These are phyloP conservation scores for Esteya vermicola DNA, from an alignment of 2,329 filamentous ascomycete genomes.

Conservation along the genomic window DNA sequence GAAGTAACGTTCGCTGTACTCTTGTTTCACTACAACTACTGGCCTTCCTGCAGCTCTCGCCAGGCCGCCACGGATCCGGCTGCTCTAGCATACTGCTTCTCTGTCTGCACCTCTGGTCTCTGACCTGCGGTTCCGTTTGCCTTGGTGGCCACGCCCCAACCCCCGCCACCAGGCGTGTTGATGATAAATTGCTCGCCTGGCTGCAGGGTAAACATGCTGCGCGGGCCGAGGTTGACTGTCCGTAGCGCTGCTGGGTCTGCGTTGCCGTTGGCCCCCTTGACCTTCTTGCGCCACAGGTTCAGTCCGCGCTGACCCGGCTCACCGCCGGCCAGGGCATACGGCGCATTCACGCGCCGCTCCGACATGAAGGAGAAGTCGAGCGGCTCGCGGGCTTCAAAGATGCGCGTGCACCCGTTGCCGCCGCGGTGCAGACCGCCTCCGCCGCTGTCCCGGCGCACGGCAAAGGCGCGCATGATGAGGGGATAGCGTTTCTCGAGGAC, in stretches of 20 bases:
- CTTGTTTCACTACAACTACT: too few relatives aligned
- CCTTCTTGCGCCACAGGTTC: background rate
- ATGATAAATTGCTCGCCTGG: background rate
- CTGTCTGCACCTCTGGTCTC: too few relatives aligned
- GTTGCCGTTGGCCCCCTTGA: too few relatives aligned
- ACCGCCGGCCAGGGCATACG: conserved; percentile 20
- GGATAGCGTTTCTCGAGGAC: conserved; percentile 19
- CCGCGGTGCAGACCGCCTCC: conserved; percentile 16
- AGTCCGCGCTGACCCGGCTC: conserved; percentile 8
- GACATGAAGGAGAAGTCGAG: conserved; percentile 21
- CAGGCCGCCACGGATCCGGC: too few relatives aligned
- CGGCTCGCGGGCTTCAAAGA: conserved; percentile 18
- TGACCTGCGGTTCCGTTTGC: too few relatives aligned
- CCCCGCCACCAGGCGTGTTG: background rate
- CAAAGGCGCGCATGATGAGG: conserved; percentile 16
- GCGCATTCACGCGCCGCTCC: conserved; percentile 18
- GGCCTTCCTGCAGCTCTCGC: too few relatives aligned
- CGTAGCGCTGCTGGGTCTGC: background rate
- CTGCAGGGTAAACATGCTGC: background rate
- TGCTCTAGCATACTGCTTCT: too few relatives aligned
- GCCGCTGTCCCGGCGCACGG: conserved; percentile 15
- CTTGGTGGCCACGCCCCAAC: too few relatives aligned
- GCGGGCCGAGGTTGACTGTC: background rate
- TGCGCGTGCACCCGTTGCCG: conserved; percentile 18
- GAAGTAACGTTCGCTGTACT: too few relatives aligned